Conservation (phyloP, 805 yeast species). For the Saccharomycopsis javanensis region DNA sequence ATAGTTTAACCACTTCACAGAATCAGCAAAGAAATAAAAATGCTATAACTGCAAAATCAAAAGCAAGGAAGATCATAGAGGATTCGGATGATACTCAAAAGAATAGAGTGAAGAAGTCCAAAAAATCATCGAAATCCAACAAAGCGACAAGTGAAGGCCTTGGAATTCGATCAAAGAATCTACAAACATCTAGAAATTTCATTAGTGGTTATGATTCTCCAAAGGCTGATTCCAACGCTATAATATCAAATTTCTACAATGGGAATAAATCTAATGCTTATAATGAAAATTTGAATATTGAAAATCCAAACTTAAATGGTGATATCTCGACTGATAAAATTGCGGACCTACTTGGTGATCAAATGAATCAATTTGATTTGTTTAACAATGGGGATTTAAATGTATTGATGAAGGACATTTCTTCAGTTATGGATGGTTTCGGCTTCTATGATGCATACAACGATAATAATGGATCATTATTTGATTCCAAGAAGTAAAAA, state of each 20-base stretch:
- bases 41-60: conserved; percentile 1
- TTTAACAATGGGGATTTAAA: conserved; percentile 7
- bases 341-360: background rate
- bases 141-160: background rate
- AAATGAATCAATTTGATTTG: background rate
- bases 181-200: background rate
- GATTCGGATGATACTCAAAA: background rate
- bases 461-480: conserved; percentile 4
- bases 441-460: conserved; percentile 18
- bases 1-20: too few species aligned
- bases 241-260: background rate
- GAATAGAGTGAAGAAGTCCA: background rate
- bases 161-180: background rate
- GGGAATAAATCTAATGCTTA: background rate
- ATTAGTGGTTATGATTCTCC: background rate
- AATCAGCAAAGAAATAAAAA: background rate
- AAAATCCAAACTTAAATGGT: background rate
- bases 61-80: background rate
- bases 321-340: background rate
- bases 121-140: background rate
- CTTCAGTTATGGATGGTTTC: conserved; percentile 18
- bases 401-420: conserved; percentile 15
- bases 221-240: background rate
- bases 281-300: background rate
- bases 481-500: background rate